These are phyloP conservation scores for Kuraishia piskuri DNA, from an alignment of 805 yeast genomes.

Conservation along the genomic window DNA sequence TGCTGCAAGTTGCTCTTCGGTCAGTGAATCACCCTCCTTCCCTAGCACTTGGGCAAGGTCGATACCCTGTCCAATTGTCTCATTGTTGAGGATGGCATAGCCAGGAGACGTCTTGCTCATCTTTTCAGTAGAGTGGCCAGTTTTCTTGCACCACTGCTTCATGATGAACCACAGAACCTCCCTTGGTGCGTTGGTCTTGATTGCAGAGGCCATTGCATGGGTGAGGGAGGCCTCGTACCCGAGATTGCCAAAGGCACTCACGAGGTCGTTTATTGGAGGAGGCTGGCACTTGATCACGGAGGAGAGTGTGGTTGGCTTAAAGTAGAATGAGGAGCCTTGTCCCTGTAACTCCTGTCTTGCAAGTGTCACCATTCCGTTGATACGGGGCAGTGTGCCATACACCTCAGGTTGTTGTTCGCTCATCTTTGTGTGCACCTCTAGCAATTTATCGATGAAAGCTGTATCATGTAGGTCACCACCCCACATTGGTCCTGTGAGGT, in stretches of 20 bases:
- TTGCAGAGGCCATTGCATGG: constrained; percentile 78
- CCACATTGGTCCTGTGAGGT: constrained; percentile 97
- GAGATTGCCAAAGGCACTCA: constrained; percentile 75
- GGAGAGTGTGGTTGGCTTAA: constrained; percentile 70
- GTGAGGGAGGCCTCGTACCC: constrained; percentile 81
- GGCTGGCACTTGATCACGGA: constrained; percentile 75
- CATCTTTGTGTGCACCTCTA: constrained; percentile 34
- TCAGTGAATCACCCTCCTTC: constrained; percentile 3
- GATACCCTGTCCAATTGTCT: constrained; percentile 23
- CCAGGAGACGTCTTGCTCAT: constrained; percentile 49
- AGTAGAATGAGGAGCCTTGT: constrained; percentile 61
- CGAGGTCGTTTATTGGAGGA: constrained; percentile 64
- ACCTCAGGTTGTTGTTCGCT: constrained; percentile 37
- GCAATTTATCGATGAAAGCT: constrained; percentile 56
- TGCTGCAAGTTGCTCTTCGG: constrained; percentile 17
- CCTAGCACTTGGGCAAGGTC: constrained; percentile 16
- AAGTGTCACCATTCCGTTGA: constrained; percentile 86
- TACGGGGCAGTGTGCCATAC: constrained; percentile 76
- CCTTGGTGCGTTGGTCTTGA: constrained; percentile 91
- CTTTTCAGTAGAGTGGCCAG: constrained; percentile 30
- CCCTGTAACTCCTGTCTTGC: constrained; percentile 62
- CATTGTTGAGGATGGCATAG: constrained; percentile 42
- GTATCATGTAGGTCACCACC: constrained; percentile 68
- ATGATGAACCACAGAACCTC: constrained; percentile 65
- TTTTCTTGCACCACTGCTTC: constrained; percentile 48